Base-by-base conservation (phyloP, 1,284 basidiomycete species). In the Erythrobasidium hasegawianum region DNA sequence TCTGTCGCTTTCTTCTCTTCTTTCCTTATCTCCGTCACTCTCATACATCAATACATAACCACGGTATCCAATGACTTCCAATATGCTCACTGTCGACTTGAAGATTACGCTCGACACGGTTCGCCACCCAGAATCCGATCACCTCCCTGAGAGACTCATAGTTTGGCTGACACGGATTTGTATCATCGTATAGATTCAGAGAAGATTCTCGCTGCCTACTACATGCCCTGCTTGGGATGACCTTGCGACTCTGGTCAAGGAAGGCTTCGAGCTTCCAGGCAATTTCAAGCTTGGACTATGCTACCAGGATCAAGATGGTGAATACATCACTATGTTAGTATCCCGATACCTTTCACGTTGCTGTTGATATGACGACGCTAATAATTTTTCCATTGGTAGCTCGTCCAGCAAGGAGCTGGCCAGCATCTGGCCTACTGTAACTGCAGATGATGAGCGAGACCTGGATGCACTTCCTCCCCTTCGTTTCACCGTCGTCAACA, bases 41-140 rank as follows among this genome's bases (percentile, higher is more conserved):
- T n/a, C n/a, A n/a, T n/a, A n/a, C n/a, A n/a, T n/a, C n/a, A n/a
- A n/a, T 33, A 33, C 33, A 33, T 11, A 33, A 33, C 4, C 33
- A 11, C 4, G 33, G n/a, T n/a, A 50, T 10, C 18, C 59, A 60
- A 11, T 33, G 18, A 16, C 59, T 16, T 16, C 29, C n/a, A 43
- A n/a, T 5, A 22, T 26, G 24, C 62, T 49, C 29, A 26, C 14
- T 33, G 49, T 58, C 18, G 56, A 59, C 64, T 45, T 64, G 54
- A 64, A 64, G 61, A 16, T 64, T 55, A 49, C 55, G 33, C 55
- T 40, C 54, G 39, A 57, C 33, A 27, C 18, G 29, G 61, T 64
- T 27, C 4, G 61, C 39, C 18, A 29, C 26, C 9, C 50, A 53
- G 8, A 33, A 3, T 18, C n/a, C 4, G 27, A 33, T 10, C 10